These are phyloP conservation scores for Berberis thunbergii DNA, from an alignment of 164 flowering plant species.

Conservation along the genomic window DNA sequence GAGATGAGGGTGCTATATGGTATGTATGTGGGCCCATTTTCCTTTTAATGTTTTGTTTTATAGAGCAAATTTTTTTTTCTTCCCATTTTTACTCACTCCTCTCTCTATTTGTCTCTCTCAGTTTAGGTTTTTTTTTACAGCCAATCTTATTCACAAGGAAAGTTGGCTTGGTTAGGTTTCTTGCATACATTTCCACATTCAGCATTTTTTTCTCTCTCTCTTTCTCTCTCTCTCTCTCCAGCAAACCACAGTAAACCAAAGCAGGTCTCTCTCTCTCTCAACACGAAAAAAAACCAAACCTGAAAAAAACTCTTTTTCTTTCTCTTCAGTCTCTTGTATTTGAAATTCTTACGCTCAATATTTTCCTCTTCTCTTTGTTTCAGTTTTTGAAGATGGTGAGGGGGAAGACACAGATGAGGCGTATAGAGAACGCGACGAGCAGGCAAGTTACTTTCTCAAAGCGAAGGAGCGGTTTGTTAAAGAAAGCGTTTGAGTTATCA, in stretches of 20 bases:
- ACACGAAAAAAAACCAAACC: neutral
- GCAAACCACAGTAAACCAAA: neutral
- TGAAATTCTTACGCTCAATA: neutral
- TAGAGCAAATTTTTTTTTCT: no score
- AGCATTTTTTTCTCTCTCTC: neutral
- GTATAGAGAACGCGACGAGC: constrained; percentile 45
- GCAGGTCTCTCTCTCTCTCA: neutral
- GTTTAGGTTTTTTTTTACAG: no score
- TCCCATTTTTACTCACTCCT: no score
- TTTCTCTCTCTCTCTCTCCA: neutral
- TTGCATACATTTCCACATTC: neutral
- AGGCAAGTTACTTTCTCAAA: constrained; percentile 53
- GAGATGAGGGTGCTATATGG: no score
- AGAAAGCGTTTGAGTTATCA: constrained; percentile 48
- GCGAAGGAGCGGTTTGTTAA: constrained; percentile 39
- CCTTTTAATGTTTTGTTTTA: no score
- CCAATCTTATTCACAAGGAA: neutral
- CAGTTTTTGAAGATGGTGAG: constrained; percentile 29
- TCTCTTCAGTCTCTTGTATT: neutral
- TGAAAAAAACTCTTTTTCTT: neutral
- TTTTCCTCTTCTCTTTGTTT: neutral
- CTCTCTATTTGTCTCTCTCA: no score
- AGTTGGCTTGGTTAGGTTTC: constrained; percentile 2
- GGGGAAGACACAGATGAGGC: constrained; percentile 47
- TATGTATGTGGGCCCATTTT: no score